Base-by-base conservation (phyloP, 768 basidiomycete species). In the Tylopilus plumbeoviolaceoides region DNA sequence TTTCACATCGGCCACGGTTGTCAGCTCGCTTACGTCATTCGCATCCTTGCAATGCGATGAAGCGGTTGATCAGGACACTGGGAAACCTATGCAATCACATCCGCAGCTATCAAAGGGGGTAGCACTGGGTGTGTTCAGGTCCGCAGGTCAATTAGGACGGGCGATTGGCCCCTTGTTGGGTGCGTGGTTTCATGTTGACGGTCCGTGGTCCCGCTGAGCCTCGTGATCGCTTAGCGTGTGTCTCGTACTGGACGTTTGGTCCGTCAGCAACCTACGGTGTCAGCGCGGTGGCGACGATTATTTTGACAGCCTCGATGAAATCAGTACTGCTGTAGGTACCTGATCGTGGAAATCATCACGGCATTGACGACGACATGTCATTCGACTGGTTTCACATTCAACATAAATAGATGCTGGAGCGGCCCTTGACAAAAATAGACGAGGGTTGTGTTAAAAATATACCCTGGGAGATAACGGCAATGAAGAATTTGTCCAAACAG, bases 1-100 rank as follows among this genome's bases (percentile, higher is more conserved):
- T 5, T 97, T 93, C 73, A 97, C 95, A 5, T 89, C 87, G 55
- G 95, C 95, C 5, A 97, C 93, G 1, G 95, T 97, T 46, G 95
- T 99, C 56, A 98, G 89, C 64, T 83, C 91, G 9, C 75, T 99
- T 58, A 99, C 93, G 35, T 85, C 94, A 23, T 83, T 87, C 57
- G 95, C 95, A 10, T 94, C 92, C 14, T 67, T 94, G 59, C 92
- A 95, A 70, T 94, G 91, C 57, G 90, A 95, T 63, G 90, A 93
- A 27, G 78, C 70, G 11, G 67, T 79, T 15, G 82, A 85, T 63
- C 68, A 73, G 9, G 75, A 75, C 36, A 83, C 81, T 1, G 82
- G 81, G 9, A 84, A 87, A 63, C 69, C 77, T 1, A 57, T 67
- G 9, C 71, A 74, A 56, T 75, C 78, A 57, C 81, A 87, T 59